Percentiles rank a stretch among this genome's conserved stretches.
phyloP scores from a whole-genome alignment of 2,329 filamentous ascomycete genomes.

The Hirsutella minnesotensis region DNA sequence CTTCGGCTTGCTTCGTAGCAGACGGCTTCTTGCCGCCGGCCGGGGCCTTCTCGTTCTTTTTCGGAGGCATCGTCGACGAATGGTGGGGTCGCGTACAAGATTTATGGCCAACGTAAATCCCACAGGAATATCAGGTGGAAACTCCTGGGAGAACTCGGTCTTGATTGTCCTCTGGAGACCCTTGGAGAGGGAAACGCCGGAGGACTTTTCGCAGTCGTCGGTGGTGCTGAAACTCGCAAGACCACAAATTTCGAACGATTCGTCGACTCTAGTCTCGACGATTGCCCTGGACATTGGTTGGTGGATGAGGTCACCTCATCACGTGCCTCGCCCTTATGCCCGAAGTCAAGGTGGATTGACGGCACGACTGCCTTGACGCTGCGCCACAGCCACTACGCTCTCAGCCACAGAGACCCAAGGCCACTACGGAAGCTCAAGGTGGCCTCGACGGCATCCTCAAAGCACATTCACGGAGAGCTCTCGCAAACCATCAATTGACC shows the following conservation, averaged over 20 bases:
- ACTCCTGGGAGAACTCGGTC: neutral
- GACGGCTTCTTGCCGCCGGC: slow-evolving; percentile 43
- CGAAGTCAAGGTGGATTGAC: neutral
- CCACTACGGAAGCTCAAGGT: slow-evolving; percentile 8
- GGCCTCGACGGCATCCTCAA: slow-evolving; percentile 6
- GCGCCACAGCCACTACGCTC: neutral
- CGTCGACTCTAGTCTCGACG: slow-evolving; percentile 8
- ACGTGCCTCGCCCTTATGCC: slow-evolving; percentile 9
- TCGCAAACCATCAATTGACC: neutral
- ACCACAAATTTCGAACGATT: slow-evolving; percentile 1
- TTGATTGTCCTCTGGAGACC: neutral
- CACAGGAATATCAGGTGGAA: too few relatives aligned
- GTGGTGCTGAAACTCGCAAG: slow-evolving; percentile 1
- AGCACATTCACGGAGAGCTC: neutral
- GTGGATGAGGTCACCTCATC: slow-evolving; percentile 15
- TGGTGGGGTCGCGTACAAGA: slow-evolving; percentile 8
- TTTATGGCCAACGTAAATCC: too few relatives aligned
- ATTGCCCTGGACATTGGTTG: slow-evolving; percentile 6
- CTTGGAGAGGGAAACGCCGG: neutral
- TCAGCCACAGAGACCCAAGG: neutral
- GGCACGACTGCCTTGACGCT: neutral
- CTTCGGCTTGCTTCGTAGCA: slow-evolving; percentile 59
- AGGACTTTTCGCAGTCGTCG: neutral
- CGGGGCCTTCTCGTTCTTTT: slow-evolving; percentile 44
- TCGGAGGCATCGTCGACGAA: slow-evolving; percentile 57